Conservation (phyloP, 768 basidiomycete genomes). For the Gymnopilus junonius region DNA sequence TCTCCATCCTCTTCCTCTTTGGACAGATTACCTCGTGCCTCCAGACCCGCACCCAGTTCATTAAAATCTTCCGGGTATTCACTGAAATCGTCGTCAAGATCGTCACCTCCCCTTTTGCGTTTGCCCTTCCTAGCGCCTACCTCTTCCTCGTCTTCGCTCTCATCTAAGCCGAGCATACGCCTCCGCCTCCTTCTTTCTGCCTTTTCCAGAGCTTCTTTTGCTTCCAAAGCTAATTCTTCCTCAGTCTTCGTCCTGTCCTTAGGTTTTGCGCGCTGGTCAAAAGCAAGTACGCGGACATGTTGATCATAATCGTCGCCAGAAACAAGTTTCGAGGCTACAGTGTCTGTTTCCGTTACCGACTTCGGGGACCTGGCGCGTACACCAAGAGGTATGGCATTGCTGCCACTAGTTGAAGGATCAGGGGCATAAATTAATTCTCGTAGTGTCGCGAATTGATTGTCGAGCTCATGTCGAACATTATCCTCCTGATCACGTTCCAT, state of each 20-base stretch:
- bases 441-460: conserved; percentile 84
- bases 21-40: conserved; percentile 32
- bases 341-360: conserved; percentile 17
- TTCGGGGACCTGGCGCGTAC: conserved; percentile 20
- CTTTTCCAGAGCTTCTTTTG: conserved; percentile 84
- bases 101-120: conserved; percentile 76
- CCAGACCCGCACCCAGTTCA: conserved; percentile 46
- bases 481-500: conserved; percentile 86
- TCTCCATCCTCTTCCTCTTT: conserved; percentile 41
- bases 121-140: conserved; percentile 40
- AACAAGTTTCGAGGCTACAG: conserved; percentile 23
- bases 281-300: conserved; percentile 89
- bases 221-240: conserved; percentile 89
- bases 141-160: conserved; percentile 66
- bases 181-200: conserved; percentile 78
- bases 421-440: conserved; percentile 71
- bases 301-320: conserved; percentile 82
- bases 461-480: conserved; percentile 84
- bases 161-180: conserved; percentile 86
- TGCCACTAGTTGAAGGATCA: conserved; percentile 48
- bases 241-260: conserved; percentile 97
- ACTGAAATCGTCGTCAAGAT: conserved; percentile 87
- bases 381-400: conserved; percentile 40
- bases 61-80: conserved; percentile 47
- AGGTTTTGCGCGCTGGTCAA: conserved; percentile 91